Evolutionary conservation across 2,329 filamentous ascomycete genomes (phyloP), one percentile per base, ranked within the genome.

Genomic region (Aspergillus sp.): DNA sequence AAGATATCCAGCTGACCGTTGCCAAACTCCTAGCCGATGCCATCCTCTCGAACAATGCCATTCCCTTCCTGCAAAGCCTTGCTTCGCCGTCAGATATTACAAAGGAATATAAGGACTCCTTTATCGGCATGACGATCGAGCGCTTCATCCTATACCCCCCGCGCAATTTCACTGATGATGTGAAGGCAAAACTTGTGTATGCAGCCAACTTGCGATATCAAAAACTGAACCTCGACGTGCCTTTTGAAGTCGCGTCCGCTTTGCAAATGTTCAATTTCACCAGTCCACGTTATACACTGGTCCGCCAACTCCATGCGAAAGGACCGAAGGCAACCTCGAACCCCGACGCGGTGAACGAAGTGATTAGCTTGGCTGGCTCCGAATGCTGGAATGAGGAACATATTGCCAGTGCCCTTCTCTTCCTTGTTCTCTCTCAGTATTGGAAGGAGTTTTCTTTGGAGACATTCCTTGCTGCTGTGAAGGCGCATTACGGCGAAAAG

Each of bases 121-220:
- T 95, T 71, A 83, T 97, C 61, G 90, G 90, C 52, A 81, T 88
- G 60, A 88, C 96, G 59, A 82, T 97, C 75, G 91, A 96, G 74
- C 90, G 91, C 67, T 90, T 96, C 68, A 87, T 96, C 56, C 88
- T 95, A 75, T 88, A 93, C 67, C 92, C 93, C 54, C 92, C 92
- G 31, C 90, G 90, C 26, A 92, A 89, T 74, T 96, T 96, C 80
- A 91, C 90, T 69, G 87, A 92, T 56, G 88, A 90, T 70, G 82
- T 88, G 63, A 90, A 92, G 70, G 83, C 90, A 14, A 82, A 84
- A 58, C 63, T 89, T 46, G 79, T 81, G 50, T 84, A 85, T 71
- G 89, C 87, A 64, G 83, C 88, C 58, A 83, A 84, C 68, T 82
- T 89, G 58, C 85, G 91, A 67, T 96, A 91, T 74, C 81, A 86